Evolutionary conservation across 345 rosid species (phyloP), one percentile per base, ranked within the genome.

Genomic region (Citropsis articulata): DNA sequence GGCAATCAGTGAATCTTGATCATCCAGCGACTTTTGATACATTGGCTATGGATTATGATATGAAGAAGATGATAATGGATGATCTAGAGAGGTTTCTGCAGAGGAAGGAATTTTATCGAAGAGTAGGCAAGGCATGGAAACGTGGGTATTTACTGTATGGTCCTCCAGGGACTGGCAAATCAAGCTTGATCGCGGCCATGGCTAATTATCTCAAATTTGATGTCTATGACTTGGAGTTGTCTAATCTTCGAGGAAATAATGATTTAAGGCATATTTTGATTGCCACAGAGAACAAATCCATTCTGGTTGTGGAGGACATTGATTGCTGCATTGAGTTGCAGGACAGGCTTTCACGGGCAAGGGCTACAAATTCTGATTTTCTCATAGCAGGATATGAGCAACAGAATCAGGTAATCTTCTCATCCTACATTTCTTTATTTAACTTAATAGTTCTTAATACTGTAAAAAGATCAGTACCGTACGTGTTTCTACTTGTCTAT

Each of bases 121-220:
- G 67, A 50, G 80, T 84, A 18, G 86, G 86, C 12, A 84, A 80
- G 77, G 84, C 86, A 24, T 80, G 86, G 84, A 45, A 45, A 45
- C 50, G 50, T 12, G 50, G 50, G 50, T 45, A 45, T 45, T 45
- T 45, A 45, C 50, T 83, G 71, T 80, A 69, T 70, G 84, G 84
- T 5, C 84, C 86, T 0, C 86, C 84, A 4, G 84, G 84, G 18
- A 81, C 84, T 6, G 82, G 84, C 40, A 84, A 81, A 21, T 84
- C 86, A 31, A 84, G 86, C 82, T 78, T 81, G 82, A 78, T 84
- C 21, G 84, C 86, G 45, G 80, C 84, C 36, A 81, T 84, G 80
- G 86, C 50, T 45, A 45, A 45, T 45, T 45, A 45, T 13, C 16
- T 45, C 50, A 45, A 45, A 0, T 45, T 45, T 61, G 84, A 81